phyloP scores from a whole-genome alignment of 768 basidiomycete species.

The Suillus occidentalis region DNA sequence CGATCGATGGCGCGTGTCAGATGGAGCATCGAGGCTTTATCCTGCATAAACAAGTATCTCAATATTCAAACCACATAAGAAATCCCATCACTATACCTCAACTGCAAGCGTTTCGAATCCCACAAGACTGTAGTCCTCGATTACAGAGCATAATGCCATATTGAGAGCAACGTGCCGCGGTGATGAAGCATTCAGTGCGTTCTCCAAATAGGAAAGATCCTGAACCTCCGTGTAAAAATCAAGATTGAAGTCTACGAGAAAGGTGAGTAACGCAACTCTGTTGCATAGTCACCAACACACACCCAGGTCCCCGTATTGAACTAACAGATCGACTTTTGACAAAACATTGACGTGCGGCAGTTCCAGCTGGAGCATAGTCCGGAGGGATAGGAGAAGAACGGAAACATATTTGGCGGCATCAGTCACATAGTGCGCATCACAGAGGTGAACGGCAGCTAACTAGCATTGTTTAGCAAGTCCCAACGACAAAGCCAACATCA shows the following conservation, averaged over 20 bases:
- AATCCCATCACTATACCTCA: conserved; percentile 56
- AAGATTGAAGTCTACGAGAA: conserved; percentile 82
- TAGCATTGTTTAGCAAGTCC: conserved; percentile 31
- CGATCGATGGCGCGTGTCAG: conserved; percentile 84
- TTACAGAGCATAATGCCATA: conserved; percentile 86
- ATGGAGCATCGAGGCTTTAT: conserved; percentile 93
- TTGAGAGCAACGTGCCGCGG: conserved; percentile 79
- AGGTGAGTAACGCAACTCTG: not conserved
- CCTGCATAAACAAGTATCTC: conserved; percentile 44
- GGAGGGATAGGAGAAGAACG: conserved; percentile 84
- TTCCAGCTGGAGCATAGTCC: conserved; percentile 98
- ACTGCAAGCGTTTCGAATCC: conserved; percentile 97
- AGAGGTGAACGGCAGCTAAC: conserved; percentile 93
- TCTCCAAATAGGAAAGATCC: conserved; percentile 87
- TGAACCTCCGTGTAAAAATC: conserved; percentile 98
- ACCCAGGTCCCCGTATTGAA: conserved; percentile 91
- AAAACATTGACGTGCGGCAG: conserved; percentile 98
- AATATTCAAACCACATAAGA: not conserved
- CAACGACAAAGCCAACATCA: conserved; percentile 1
- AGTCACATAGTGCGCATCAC: conserved; percentile 96
- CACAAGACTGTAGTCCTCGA: conserved; percentile 91
- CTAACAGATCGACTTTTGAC: conserved; percentile 91
- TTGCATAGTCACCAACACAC: conserved; percentile 20
- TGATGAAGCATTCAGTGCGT: conserved; percentile 61
- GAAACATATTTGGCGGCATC: conserved; percentile 95